phyloP scores from a whole-genome alignment of 2,329 filamentous ascomycete genomes.

The Penicillium paneum region DNA sequence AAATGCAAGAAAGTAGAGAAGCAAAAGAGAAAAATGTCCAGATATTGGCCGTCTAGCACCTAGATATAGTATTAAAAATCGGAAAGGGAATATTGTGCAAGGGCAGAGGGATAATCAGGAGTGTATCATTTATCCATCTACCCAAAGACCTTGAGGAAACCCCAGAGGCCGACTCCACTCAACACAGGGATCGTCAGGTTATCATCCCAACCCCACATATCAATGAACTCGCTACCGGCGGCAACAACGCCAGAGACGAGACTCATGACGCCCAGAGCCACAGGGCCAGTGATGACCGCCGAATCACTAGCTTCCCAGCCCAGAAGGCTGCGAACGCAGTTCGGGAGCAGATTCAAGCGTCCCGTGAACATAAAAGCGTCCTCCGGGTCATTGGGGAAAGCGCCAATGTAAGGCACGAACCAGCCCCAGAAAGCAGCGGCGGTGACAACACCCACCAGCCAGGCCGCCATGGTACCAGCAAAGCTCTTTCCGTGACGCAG shows the following conservation, averaged over 20 bases:
- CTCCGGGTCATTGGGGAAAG: conserved; percentile 65
- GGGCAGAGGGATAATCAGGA: conserved; percentile 1
- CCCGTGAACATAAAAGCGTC: conserved; percentile 80
- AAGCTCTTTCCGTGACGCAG: conserved; percentile 86
- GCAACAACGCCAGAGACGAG: conserved; percentile 85
- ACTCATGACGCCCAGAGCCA: conserved; percentile 77
- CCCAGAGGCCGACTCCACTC: conserved; percentile 84
- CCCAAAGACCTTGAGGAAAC: conserved; percentile 83
- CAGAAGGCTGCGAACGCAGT: conserved; percentile 55
- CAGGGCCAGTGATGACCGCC: conserved; percentile 59
- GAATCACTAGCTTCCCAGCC: conserved; percentile 57
- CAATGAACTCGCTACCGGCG: conserved; percentile 82
- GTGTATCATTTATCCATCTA: conserved; percentile 17
- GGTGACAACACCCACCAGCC: conserved; percentile 75
- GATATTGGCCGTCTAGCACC: conserved; percentile 13
- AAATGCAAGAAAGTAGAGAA: conserved; percentile 11
- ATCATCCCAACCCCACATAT: conserved; percentile 93
- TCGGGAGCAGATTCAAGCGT: conserved; percentile 64
- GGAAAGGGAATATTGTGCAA: conserved; percentile 1
- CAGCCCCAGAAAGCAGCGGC: conserved; percentile 86
- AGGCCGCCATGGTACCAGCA: conserved; percentile 82
- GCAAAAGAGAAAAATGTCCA: conserved; percentile 1
- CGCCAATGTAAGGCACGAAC: conserved; percentile 66
- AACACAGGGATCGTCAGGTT: conserved; percentile 95
- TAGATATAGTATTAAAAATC: background rate